phyloP scores from a whole-genome alignment of 139 green algal species.

The Micractinium conductrix region DNA sequence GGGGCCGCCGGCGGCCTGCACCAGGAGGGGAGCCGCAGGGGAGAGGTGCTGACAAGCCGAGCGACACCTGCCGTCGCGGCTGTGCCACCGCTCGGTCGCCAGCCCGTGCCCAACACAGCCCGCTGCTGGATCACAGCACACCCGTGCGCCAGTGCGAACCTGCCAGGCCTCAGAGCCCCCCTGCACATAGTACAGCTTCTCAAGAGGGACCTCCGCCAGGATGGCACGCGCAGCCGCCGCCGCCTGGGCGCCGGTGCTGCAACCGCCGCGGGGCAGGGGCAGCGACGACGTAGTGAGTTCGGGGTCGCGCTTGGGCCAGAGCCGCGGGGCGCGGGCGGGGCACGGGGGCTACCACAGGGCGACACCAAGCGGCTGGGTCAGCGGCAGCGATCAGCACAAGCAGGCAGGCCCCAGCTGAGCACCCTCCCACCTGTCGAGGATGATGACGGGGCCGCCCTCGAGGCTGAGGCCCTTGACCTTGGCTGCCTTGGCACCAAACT shows the following conservation, averaged over 20 bases:
- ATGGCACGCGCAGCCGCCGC: constrained; percentile 42
- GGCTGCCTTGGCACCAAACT: constrained; percentile 49
- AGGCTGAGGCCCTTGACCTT: constrained; percentile 39
- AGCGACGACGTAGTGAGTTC: too few relatives aligned
- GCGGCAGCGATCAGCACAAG: too few relatives aligned
- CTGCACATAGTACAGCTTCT: constrained; percentile 51
- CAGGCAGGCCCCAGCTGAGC: too few relatives aligned
- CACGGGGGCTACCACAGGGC: too few relatives aligned
- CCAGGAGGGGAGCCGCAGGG: not conserved
- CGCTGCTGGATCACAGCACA: too few relatives aligned
- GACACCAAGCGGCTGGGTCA: too few relatives aligned
- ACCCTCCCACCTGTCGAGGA: constrained; percentile 54
- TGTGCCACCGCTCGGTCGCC: not conserved
- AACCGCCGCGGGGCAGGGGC: not conserved
- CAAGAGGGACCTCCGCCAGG: constrained; percentile 9
- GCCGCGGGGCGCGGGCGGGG: not conserved
- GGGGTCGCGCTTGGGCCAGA: too few relatives aligned
- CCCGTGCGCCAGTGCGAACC: constrained; percentile 19
- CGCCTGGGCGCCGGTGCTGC: constrained; percentile 31
- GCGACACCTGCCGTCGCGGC: not conserved
- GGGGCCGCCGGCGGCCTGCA: not conserved
- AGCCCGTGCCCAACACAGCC: not conserved
- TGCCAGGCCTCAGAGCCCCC: constrained; percentile 59
- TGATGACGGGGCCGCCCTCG: constrained; percentile 41
- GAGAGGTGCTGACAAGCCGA: not conserved